Base-by-base conservation (phyloP, 202 grass and related monocot species). In the Panicum hallii region DNA sequence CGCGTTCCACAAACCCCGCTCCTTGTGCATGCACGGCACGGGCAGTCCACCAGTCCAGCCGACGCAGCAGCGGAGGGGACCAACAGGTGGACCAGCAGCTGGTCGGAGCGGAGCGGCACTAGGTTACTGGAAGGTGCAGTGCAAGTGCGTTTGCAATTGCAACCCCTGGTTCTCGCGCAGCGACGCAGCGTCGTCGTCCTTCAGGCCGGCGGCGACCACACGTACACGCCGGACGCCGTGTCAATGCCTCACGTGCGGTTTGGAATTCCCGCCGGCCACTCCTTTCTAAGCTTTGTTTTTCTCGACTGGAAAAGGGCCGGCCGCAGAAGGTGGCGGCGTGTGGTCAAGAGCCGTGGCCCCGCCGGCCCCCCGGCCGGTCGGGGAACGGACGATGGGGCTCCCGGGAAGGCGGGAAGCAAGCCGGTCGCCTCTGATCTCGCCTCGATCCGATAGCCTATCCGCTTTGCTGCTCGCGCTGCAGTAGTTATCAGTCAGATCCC, bases 381-480 rank as follows among this genome's bases (percentile, higher is more conserved):
- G 26, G 26, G 26, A 26, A 26, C 26, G 26, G 26, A 26, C 26
- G 26, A 26, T 26, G 26, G 26, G 26, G 26, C 26, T 26, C 26
- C 26, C 26, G 26, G 26, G 26, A 26, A 26, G 26, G 26, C 26
- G 26, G 26, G 26, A 26, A 26, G 26, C 26, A 26, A 26, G 26
- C 8, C 66, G 13, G n/a, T 15, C 32, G 10, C 6, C 9, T 23
- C 34, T n/a, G n/a, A n/a, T n/a, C n/a, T 44, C 47, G n/a, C 79
- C 73, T 80, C n/a, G n/a, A n/a, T n/a, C 70, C 61, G 61, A 81
- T 85, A 70, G 36, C 72, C 54, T 81, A 71, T 84, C 68, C 32
- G 7, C 49, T 74, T 67, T 52, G 30, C 11, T 8, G 52, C 50
- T 76, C 43, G 48, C 43, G 49, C 68, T 47, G 42, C n/a, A 70